Conservation (phyloP, 495 filamentous ascomycete genomes). For the Annulohypoxylon nitens region DNA sequence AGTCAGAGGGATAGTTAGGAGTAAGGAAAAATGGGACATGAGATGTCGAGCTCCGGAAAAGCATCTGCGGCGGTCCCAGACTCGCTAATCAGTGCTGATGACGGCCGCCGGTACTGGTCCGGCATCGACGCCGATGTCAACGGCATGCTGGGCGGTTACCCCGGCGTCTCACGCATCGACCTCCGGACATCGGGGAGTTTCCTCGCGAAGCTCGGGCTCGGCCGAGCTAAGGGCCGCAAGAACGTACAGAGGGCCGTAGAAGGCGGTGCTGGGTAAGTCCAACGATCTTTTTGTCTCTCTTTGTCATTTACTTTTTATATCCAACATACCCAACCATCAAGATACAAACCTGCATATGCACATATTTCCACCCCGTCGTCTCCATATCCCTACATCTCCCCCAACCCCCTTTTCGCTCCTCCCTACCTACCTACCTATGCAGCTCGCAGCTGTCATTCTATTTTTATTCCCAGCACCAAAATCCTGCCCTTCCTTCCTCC, state of each 20-base stretch:
- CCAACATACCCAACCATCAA: background rate
- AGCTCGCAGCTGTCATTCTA: slow-evolving; percentile 1
- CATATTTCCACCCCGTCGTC: background rate
- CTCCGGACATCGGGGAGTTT: slow-evolving; percentile 82
- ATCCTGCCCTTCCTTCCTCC: slow-evolving; percentile 1
- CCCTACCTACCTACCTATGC: no score
- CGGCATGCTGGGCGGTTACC: slow-evolving; percentile 89
- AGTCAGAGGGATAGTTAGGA: background rate
- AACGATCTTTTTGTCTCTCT: background rate
- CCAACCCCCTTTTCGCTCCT: background rate
- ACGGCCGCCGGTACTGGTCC: slow-evolving; percentile 80
- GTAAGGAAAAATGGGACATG: background rate
- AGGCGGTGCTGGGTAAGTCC: slow-evolving; percentile 67
- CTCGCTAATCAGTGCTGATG: slow-evolving; percentile 64
- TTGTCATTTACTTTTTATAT: slow-evolving; percentile 6
- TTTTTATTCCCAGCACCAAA: slow-evolving; percentile 6
- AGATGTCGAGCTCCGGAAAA: slow-evolving; percentile 21
- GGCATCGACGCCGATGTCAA: slow-evolving; percentile 74
- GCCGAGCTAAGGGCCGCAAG: slow-evolving; percentile 50
- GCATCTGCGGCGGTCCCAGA: slow-evolving; percentile 49
- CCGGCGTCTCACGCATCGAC: slow-evolving; percentile 79
- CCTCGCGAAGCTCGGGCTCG: slow-evolving; percentile 77
- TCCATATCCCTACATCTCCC: background rate
- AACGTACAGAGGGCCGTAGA: slow-evolving; percentile 56
- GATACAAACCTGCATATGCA: background rate